Percentiles rank a stretch among this genome's conserved stretches.
These are phyloP conservation scores for Mortierella sp. DNA, from an alignment of 371 early-diverging fungal genomes.

Conservation along the genomic window DNA sequence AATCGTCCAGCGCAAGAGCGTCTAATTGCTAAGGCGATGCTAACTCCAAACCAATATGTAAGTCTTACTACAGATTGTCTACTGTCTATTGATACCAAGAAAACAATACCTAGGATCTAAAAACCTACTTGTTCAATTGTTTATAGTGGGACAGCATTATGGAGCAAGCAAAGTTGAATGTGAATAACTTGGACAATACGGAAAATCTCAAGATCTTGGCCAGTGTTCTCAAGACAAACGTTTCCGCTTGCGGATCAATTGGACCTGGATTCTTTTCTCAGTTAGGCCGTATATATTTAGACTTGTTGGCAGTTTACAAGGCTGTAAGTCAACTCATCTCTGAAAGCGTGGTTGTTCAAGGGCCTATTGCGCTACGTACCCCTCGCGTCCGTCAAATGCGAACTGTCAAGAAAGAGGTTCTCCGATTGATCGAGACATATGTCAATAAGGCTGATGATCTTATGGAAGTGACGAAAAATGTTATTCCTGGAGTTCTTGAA, in stretches of 20 bases:
- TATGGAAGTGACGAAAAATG: conserved; percentile 75
- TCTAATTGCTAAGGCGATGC: conserved; percentile 89
- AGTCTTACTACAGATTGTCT: conserved; percentile 44
- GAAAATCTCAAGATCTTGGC: conserved; percentile 88
- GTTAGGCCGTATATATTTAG: conserved; percentile 88
- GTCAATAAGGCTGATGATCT: conserved; percentile 87
- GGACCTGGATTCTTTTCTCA: conserved; percentile 90
- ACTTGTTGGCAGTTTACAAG: conserved; percentile 91
- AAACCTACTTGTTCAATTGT: too few species aligned
- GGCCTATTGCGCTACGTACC: conserved; percentile 88
- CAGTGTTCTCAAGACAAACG: conserved; percentile 96
- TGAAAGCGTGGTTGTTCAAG: conserved; percentile 79
- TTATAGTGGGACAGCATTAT: conserved; percentile 86
- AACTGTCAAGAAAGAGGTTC: conserved; percentile 95
- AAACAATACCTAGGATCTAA: too few species aligned
- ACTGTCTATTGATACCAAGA: background rate
- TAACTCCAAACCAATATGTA: conserved; percentile 86
- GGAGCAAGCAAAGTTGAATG: conserved; percentile 76
- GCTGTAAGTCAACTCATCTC: conserved; percentile 90
- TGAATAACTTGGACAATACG: conserved; percentile 80
- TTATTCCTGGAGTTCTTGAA: conserved; percentile 94
- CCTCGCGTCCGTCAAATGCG: conserved; percentile 93
- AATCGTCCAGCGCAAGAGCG: conserved; percentile 79
- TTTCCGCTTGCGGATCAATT: conserved; percentile 89
- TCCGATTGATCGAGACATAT: conserved; percentile 90